Evolutionary conservation across 1,284 basidiomycete species (phyloP), one percentile per base, ranked within the genome.

Genomic region (Abortiporus biennis): DNA sequence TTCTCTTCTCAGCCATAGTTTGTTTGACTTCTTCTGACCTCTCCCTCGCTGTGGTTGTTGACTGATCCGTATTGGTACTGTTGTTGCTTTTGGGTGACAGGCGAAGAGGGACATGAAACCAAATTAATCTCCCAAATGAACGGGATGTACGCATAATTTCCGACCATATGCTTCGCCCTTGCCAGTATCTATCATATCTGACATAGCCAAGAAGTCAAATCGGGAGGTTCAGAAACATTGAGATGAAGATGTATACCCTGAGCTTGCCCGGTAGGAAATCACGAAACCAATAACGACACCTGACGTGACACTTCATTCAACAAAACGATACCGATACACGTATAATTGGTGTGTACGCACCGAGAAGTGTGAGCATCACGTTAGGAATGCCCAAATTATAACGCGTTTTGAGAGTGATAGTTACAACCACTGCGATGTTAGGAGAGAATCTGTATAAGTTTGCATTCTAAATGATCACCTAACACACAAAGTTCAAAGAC

Each of bases 271-370:
- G 58, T 81, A 82, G 0, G 78, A 80, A 40, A 85, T 80, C 3
- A 82, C 78, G 53, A 83, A 83, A 50, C 80, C 80, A 47, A 83
- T 78, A 4, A 82, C 76, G n/a, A 82, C 77, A 67, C 78, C 78
- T 69, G 36, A 13, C 27, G 5, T n/a, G 4, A 6, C 31, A 9
- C 17, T 23, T 12, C n/a, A 44, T 37, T 20, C 24, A 15, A 21
- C 40, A 32, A 24, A 17, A 44, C 9, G 9, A 17, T 20, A 11
- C 15, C 13, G 33, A 17, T 29, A 27, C 6, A 34, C 1, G 17
- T 9, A 12, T n/a, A 24, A 15, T 17, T 21, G 12, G 34, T 24
- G 32, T 21, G 27, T 11, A 59, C 65, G 27, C 47, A 72, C 78
- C 78, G 35, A 81, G 67, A 1, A 80, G 71, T 0, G 76, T 79